Conservation (phyloP, 75 land plant genomes). For the Picea glauca region DNA sequence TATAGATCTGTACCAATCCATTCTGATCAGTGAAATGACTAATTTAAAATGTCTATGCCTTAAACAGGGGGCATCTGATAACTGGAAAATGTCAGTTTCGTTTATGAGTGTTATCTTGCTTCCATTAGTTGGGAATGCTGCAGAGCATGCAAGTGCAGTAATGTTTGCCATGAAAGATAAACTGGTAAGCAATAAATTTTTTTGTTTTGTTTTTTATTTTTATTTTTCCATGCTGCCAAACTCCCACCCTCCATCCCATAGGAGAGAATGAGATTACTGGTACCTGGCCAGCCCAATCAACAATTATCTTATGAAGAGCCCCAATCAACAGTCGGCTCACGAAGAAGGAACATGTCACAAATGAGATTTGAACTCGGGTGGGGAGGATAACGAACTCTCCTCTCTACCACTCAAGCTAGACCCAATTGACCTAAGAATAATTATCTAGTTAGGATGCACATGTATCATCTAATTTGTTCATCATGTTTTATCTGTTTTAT, state of each 20-base stretch:
- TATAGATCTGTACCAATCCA: not conserved
- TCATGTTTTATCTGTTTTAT: not conserved
- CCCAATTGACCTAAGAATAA: too few species aligned
- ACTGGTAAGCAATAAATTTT: slow-evolving; percentile 49
- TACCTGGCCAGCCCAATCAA: too few species aligned
- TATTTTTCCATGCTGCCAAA: not conserved
- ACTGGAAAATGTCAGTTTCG: slow-evolving; percentile 73
- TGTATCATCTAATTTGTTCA: too few species aligned
- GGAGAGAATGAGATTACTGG: too few species aligned
- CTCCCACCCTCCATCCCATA: too few species aligned
- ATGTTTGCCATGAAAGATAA: slow-evolving; percentile 99
- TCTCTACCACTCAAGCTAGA: too few species aligned
- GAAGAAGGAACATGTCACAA: too few species aligned
- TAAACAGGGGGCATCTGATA: slow-evolving; percentile 81
- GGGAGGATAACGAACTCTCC: too few species aligned
- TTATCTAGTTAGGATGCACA: too few species aligned
- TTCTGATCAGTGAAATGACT: not conserved
- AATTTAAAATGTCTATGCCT: slow-evolving; percentile 3
- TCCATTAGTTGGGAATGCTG: slow-evolving; percentile 99
- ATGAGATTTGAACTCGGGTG: too few species aligned
- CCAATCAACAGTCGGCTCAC: too few species aligned
- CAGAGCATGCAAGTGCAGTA: slow-evolving; percentile 98
- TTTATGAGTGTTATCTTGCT: slow-evolving; percentile 96
- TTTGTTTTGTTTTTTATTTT: not conserved
- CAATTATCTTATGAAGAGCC: too few species aligned